A percentile compares a stretch with the other conserved stretches of the same genome.
Conservation (phyloP, 1,284 basidiomycete species). For the Singerocomus inundabilis region DNA sequence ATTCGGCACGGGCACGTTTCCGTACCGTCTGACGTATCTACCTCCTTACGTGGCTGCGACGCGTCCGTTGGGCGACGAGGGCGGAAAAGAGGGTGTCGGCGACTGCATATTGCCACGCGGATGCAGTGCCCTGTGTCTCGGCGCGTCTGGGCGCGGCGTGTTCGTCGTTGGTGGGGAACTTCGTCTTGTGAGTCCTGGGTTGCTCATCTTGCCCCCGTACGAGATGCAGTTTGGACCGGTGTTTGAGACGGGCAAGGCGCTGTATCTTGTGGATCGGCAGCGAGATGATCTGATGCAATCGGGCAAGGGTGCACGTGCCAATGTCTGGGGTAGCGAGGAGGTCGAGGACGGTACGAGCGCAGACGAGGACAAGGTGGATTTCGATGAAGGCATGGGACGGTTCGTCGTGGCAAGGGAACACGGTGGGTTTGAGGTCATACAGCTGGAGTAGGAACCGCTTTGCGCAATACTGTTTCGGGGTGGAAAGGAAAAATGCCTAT, state of each 20-base stretch:
- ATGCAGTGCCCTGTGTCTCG: conserved; percentile 25
- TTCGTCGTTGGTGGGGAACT: conserved; percentile 25
- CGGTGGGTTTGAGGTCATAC: conserved; percentile 30
- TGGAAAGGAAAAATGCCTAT: neutral
- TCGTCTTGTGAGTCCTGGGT: conserved; percentile 23
- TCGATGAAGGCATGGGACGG: conserved; percentile 33
- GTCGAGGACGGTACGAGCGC: neutral
- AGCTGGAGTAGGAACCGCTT: conserved; percentile 15
- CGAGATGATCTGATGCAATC: neutral
- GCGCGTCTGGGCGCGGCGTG: conserved; percentile 30
- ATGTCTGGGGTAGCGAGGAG: neutral
- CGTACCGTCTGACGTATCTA: conserved; percentile 18
- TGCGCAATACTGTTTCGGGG: neutral
- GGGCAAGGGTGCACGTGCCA: neutral
- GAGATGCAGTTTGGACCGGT: conserved; percentile 31
- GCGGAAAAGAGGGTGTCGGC: neutral
- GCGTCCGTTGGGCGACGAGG: neutral
- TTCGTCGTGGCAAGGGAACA: conserved; percentile 29
- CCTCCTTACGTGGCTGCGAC: conserved; percentile 9
- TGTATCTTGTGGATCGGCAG: conserved; percentile 19
- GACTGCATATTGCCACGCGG: neutral
- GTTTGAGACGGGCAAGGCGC: conserved; percentile 23
- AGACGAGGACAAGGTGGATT: conserved; percentile 26
- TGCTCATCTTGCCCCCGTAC: conserved; percentile 25
- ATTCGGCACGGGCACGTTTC: conserved; percentile 11